phyloP scores from a whole-genome alignment of 192 early-diverging fungal genomes.

The Coemansia nantahalensis region DNA sequence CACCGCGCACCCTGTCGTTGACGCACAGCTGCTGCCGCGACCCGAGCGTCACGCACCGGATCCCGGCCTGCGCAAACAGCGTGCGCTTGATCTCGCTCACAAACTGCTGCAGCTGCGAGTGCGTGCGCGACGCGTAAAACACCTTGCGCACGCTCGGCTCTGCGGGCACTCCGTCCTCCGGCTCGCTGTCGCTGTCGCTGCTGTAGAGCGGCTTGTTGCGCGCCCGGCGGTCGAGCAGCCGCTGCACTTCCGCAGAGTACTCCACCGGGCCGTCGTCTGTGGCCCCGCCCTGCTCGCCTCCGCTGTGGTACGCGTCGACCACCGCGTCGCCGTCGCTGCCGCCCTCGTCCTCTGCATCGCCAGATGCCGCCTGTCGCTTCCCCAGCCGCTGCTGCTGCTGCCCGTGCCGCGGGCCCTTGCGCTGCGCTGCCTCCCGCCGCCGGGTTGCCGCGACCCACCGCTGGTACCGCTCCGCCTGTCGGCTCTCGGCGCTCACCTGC shows the following conservation, averaged over 20 bases:
- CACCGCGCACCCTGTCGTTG: constrained; percentile 57
- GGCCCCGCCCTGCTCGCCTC: constrained; percentile 31
- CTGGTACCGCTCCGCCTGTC: constrained; percentile 13
- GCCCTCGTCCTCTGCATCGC: constrained; percentile 6
- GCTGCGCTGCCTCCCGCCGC: constrained; percentile 19
- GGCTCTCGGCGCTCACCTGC: background rate
- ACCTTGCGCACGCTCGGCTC: constrained; percentile 49
- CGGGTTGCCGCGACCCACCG: constrained; percentile 32
- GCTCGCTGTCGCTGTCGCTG: constrained; percentile 17
- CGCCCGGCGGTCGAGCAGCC: constrained; percentile 36
- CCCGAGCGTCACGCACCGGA: constrained; percentile 70
- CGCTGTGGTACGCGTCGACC: constrained; percentile 67
- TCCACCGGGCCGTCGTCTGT: constrained; percentile 40
- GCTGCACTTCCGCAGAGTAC: constrained; percentile 57
- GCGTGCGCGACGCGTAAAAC: constrained; percentile 74
- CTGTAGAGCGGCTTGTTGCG: no score
- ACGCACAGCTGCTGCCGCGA: constrained; percentile 84
- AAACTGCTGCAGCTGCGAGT: constrained; percentile 92
- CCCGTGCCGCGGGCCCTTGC: background rate
- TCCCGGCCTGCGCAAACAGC: constrained; percentile 46
- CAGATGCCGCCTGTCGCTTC: background rate
- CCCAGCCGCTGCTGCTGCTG: background rate
- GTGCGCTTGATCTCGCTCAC: constrained; percentile 83
- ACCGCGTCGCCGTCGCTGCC: constrained; percentile 52
- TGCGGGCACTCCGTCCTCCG: constrained; percentile 49